phyloP scores from a whole-genome alignment of 1,284 basidiomycete species.

The Ceratobasidium sp. region DNA sequence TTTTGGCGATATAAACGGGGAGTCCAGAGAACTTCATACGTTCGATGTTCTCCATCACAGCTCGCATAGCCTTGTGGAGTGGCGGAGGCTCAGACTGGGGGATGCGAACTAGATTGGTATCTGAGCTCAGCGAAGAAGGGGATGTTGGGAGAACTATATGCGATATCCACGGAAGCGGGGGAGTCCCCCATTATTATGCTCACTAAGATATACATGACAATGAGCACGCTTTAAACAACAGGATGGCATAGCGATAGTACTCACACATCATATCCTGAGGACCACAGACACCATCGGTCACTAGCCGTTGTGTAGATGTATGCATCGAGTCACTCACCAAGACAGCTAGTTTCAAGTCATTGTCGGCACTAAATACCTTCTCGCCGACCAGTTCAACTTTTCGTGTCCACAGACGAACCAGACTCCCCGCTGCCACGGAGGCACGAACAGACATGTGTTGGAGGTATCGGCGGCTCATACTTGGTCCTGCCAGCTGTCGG shows the following conservation, averaged over 20 bases:
- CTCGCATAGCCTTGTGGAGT: background rate
- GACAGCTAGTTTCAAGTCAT: conserved; percentile 25
- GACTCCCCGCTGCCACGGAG: conserved; percentile 2
- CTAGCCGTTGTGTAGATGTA: background rate
- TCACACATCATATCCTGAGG: conserved; percentile 20
- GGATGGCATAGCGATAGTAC: background rate
- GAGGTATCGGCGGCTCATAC: conserved; percentile 35
- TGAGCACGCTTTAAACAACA: background rate
- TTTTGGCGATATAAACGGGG: conserved; percentile 6
- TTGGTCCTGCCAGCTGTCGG: conserved; percentile 25
- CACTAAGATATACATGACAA: background rate
- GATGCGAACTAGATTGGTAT: background rate
- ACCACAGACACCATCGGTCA: background rate
- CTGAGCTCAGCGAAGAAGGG: background rate
- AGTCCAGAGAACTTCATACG: background rate
- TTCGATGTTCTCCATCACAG: conserved; percentile 13
- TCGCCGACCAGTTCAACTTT: conserved; percentile 19
- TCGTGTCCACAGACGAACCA: conserved; percentile 21
- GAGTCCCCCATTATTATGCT: conserved; percentile 15
- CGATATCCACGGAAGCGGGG: background rate
- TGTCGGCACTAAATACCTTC: conserved; percentile 11
- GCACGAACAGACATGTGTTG: conserved; percentile 18
- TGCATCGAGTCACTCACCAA: conserved; percentile 15
- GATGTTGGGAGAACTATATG: conserved; percentile 13
- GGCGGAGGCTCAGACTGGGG: background rate